Base-by-base conservation (phyloP, 768 basidiomycete genomes). In the Leucosporidium creatinivorum region DNA sequence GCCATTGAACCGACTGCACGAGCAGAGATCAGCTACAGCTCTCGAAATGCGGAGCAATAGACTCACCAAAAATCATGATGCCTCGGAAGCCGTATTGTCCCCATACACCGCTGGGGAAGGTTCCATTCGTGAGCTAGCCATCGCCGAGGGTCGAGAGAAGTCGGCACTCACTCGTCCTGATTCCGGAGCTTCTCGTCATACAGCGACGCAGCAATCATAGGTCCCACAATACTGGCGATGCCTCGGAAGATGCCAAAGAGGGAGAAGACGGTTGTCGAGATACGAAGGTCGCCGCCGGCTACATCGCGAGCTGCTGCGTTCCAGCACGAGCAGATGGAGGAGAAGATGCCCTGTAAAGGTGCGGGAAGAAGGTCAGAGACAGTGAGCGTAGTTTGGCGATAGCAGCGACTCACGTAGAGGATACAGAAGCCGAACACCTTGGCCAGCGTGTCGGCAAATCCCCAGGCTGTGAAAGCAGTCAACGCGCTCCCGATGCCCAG, bases 191-290 rank as follows among this genome's bases (percentile, higher is more conserved):
- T 8, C 33, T 58, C 57, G 21, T 71, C 52, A 58, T 65, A 71
- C 33, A 72, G 54, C 21, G 48, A 28, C 0, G 64, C 66, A 12
- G 67, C 63, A 21, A 61, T 58, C 54, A 44, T 63, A 3, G 70
- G 70, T 0, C 70, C 70, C 17, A 66, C 30, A 23, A 72, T 56
- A 0, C 23, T 26, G 1, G 67, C 64, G 23, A 68, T n/a, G 0
- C 70, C 70, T 18, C 70, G 44, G 0, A 62, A 30, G n/a, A 64
- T 49, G n/a, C 67, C 67, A 18, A 61, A 66, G 10, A 28, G 2
- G 58, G 64, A 67, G 44, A 72, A 72, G 36, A 66, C 36, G 8
- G 65, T 39, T 0, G 64, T 66, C 4, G 62, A 57, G 4, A 47
- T 60, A 25, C 68, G 64, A 18, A 67, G 61, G 58, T 72, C 68